phyloP scores from a whole-genome alignment of 148 eudicot genomes.

The Mesembryanthemum crystallinum region DNA sequence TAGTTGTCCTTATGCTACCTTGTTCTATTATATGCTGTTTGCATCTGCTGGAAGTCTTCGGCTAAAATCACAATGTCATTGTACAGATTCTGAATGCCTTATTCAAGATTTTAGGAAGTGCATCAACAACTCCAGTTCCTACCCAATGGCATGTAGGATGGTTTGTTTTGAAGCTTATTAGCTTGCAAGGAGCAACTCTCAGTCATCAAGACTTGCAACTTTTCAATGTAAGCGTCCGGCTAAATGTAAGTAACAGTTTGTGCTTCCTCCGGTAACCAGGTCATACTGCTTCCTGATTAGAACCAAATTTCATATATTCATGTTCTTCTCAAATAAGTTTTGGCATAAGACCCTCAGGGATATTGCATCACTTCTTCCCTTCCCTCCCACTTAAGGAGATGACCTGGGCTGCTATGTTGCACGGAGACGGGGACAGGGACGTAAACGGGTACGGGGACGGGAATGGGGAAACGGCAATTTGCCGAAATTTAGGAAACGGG shows the following conservation, averaged over 20 bases:
- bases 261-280: neutral
- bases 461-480: too few relatives aligned
- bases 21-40: too few relatives aligned
- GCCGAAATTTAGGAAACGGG: too few relatives aligned
- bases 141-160: slow-evolving; percentile 50
- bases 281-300: neutral
- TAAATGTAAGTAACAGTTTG: slow-evolving; percentile 25
- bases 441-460: too few relatives aligned
- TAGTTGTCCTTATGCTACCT: neutral
- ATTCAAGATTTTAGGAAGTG: slow-evolving; percentile 37
- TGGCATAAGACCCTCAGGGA: neutral
- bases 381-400: neutral
- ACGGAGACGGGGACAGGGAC: too few relatives aligned
- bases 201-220: slow-evolving; percentile 39
- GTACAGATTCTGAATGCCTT: slow-evolving; percentile 46
- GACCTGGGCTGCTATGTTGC: neutral
- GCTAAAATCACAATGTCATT: slow-evolving; percentile 8
- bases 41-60: slow-evolving; percentile 2
- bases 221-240: slow-evolving; percentile 41
- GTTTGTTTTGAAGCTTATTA: slow-evolving; percentile 47
- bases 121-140: slow-evolving; percentile 32
- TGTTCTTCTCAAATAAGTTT: neutral
- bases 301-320: neutral
- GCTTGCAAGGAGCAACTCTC: slow-evolving; percentile 35
- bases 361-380: neutral